Conservation (phyloP, 441 rosid genomes). For the Gossypium laxum region DNA sequence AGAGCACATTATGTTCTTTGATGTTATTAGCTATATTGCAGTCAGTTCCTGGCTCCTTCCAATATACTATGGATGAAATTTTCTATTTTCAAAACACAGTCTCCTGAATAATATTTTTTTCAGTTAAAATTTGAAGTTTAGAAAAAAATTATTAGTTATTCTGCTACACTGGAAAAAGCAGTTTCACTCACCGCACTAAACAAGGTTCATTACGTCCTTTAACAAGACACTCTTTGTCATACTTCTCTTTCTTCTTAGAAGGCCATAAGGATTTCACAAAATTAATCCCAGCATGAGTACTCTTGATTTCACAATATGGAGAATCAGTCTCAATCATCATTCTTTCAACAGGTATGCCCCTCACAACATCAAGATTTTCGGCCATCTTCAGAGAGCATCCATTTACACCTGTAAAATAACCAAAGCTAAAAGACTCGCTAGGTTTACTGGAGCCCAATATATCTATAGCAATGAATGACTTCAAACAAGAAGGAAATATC, state of each 20-base stretch:
- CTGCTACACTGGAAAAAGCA: not conserved
- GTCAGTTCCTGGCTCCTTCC: not conserved
- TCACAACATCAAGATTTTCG: constrained; percentile 73
- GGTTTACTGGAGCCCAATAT: not conserved
- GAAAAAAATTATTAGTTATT: not conserved
- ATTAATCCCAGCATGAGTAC: constrained; percentile 64
- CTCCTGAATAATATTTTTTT: not conserved
- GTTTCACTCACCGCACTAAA: constrained; percentile 57
- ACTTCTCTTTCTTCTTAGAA: constrained; percentile 87
- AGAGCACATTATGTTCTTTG: not conserved
- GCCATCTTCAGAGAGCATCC: constrained; percentile 82
- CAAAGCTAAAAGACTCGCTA: not conserved
- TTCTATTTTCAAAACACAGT: not conserved
- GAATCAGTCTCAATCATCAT: constrained; percentile 98
- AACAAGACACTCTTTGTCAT: constrained; percentile 57
- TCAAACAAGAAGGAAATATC: not conserved
- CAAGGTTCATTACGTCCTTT: constrained; percentile 96
- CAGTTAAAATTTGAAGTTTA: not conserved
- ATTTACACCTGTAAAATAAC: constrained; percentile 52
- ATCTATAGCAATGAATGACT: not conserved
- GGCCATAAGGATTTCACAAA: constrained; percentile 65
- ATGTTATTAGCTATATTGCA: not conserved
- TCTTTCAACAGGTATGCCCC: constrained; percentile 61
- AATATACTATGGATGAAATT: not conserved
- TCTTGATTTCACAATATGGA: constrained; percentile 85